phyloP scores from a whole-genome alignment of 78 protist genomes.

The Salpingoeca rosetta region DNA sequence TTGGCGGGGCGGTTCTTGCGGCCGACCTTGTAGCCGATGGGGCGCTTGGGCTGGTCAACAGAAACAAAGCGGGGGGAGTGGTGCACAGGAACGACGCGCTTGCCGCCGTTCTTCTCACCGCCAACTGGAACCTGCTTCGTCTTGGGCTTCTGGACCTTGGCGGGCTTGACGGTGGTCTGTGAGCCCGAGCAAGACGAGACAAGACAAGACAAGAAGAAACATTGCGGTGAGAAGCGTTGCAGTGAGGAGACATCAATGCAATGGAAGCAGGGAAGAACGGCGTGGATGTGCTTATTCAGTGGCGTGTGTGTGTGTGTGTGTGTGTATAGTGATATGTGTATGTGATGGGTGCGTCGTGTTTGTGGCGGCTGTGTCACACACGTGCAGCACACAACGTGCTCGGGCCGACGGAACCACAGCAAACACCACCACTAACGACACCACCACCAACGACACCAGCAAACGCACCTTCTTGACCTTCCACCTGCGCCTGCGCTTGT shows the following conservation, averaged over 20 bases:
- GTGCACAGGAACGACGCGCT: neutral
- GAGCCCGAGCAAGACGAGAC: neutral
- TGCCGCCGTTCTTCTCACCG: constrained; percentile 3
- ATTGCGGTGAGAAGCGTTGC: neutral
- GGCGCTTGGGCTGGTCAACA: constrained; percentile 4
- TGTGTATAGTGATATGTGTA: neutral
- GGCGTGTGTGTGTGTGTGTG: neutral
- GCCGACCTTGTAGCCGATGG: constrained; percentile 18
- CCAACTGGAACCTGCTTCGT: neutral
- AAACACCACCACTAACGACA: too few relatives aligned
- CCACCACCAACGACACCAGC: neutral
- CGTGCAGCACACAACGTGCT: neutral
- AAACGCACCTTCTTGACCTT: neutral
- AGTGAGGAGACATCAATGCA: neutral
- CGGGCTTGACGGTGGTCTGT: neutral
- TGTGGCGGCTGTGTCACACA: neutral
- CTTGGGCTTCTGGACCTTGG: neutral
- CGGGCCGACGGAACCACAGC: too few relatives aligned
- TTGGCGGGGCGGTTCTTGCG: constrained; percentile 25
- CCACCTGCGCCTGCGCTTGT: neutral
- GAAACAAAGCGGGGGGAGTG: constrained; percentile 38
- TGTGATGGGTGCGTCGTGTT: neutral
- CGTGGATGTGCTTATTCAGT: too few relatives aligned
- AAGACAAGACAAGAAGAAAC: neutral
- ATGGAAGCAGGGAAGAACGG: neutral